Base-by-base conservation (phyloP, 306 rosid genomes). In the Parietaria judaica region DNA sequence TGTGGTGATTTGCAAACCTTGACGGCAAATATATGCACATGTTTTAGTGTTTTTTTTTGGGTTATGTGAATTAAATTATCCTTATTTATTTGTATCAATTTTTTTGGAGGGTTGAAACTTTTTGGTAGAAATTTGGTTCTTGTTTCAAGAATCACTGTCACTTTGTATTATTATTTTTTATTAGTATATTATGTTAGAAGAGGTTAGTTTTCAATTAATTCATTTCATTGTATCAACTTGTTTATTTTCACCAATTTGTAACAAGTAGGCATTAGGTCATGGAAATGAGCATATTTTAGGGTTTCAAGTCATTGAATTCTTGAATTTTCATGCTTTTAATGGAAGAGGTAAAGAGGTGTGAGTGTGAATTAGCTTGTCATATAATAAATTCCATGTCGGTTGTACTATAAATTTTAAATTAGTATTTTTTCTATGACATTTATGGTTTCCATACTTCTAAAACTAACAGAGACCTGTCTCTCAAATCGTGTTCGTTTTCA, bases 1-100 rank as follows among this genome's bases (percentile, higher is more conserved):
- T 78, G 82, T 89, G 70, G 96, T 89, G 31, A 79, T 85, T 34
- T 86, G 95, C 82, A 89, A 89, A 66, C 72, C 85, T 36, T 88
- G 94, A 85, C 69, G 63, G 68, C 44, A 53, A 17, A 48, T 34
- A 56, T 12, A 31, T 34, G 36, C 69, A 64, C 56, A 13, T 66
- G 64, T 44, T 54, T 37, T 9, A 17, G 14, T 59, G n/a, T 66
- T 76, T 56, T 23, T 23, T 23, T 17, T 71, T 31, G 64, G 65
- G 73, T 71, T 66, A 54, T 61, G 70, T 71, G 79, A 74, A 74
- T 74, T 63, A 60, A 34, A 63, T 58, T 8, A 7, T 54, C 37
- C 17, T 56, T 49, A 36, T 37, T 46, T 23, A 23, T 60, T 41
- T 52, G 35, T 78, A 11, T 36, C 53, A 56, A 53, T 2, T 56